Evolutionary conservation across 1,284 basidiomycete species (phyloP).

Genomic region (Amylostereum chailletii): DNA sequence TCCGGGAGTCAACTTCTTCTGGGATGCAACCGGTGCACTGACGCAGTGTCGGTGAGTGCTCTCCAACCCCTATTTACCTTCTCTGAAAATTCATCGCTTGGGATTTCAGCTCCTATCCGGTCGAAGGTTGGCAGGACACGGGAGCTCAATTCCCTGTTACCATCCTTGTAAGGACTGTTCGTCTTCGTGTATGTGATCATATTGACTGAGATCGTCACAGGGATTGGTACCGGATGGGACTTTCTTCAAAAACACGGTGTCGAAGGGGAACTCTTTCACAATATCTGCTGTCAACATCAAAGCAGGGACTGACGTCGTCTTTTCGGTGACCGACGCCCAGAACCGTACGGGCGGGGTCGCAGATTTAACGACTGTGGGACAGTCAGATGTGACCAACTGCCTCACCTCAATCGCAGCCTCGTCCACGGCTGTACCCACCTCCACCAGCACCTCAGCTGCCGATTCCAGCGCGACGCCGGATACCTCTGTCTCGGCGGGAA

Average conservation of each 20-base stretch:
- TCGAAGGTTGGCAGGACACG: too few relatives aligned
- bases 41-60: conserved; percentile 51
- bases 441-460: conserved; percentile 5
- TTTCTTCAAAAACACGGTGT: conserved; percentile 37
- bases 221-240: conserved; percentile 59
- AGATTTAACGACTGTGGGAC: conserved; percentile 36
- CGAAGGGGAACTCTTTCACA: conserved; percentile 32
- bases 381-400: conserved; percentile 44
- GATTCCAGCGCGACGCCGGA: conserved; percentile 13
- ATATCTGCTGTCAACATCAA: conserved; percentile 49
- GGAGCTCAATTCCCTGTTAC: conserved; percentile 40
- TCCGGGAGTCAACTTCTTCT: conserved; percentile 38
- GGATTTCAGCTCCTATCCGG: too few relatives aligned
- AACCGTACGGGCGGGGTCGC: conserved; percentile 53
- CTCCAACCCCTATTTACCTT: neutral
- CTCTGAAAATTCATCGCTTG: neutral
- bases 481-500: conserved; percentile 28
- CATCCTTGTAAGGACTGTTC: conserved; percentile 35
- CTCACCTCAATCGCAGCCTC: conserved; percentile 43
- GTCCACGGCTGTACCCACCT: conserved; percentile 23
- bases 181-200: neutral
- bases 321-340: conserved; percentile 49
- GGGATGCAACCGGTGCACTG: conserved; percentile 41
- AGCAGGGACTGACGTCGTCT: conserved; percentile 53
- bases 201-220: conserved; percentile 23